phyloP scores from a whole-genome alignment of 768 basidiomycete species.

The Xerocomus potaroensis region DNA sequence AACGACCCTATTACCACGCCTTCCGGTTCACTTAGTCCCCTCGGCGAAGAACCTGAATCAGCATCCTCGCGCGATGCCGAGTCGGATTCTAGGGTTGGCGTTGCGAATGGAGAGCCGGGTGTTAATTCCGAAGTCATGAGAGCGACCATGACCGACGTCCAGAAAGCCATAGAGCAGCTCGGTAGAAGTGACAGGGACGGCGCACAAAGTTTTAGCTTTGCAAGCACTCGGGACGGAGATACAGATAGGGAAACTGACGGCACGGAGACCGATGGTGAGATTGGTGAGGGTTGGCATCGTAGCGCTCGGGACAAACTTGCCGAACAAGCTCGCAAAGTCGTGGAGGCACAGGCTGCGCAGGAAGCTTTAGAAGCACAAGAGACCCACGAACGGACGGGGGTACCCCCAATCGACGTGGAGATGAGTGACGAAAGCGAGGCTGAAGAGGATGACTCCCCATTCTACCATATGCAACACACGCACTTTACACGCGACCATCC shows the following conservation, averaged over 20 bases:
- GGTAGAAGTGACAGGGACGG: slow-evolving; percentile 56
- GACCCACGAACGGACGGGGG: slow-evolving; percentile 38
- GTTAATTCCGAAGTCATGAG: slow-evolving; percentile 63
- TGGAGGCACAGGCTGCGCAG: slow-evolving; percentile 37
- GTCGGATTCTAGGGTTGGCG: slow-evolving; percentile 22
- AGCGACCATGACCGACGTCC: slow-evolving; percentile 86
- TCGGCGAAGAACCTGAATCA: slow-evolving; percentile 46
- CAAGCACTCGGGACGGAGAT: slow-evolving; percentile 56
- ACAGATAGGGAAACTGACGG: slow-evolving; percentile 47
- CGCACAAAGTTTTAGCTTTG: slow-evolving; percentile 71
- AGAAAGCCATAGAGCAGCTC: slow-evolving; percentile 86
- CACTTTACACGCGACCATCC: slow-evolving; percentile 46
- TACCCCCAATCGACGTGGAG: slow-evolving; percentile 70
- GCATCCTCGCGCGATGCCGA: slow-evolving; percentile 29
- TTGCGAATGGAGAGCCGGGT: slow-evolving; percentile 22
- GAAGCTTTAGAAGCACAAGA: slow-evolving; percentile 52
- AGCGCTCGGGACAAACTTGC: slow-evolving; percentile 63
- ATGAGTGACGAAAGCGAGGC: slow-evolving; percentile 78
- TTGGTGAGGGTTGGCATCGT: slow-evolving; percentile 63
- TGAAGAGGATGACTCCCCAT: slow-evolving; percentile 47
- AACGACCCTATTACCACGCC: slow-evolving; percentile 17
- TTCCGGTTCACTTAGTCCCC: slow-evolving; percentile 36
- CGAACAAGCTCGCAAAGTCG: slow-evolving; percentile 59
- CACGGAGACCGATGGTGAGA: slow-evolving; percentile 45
- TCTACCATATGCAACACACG: slow-evolving; percentile 35